These are phyloP conservation scores for Ilyonectria mors-panacis DNA, from an alignment of 2,329 filamentous ascomycete species.

Conservation along the genomic window DNA sequence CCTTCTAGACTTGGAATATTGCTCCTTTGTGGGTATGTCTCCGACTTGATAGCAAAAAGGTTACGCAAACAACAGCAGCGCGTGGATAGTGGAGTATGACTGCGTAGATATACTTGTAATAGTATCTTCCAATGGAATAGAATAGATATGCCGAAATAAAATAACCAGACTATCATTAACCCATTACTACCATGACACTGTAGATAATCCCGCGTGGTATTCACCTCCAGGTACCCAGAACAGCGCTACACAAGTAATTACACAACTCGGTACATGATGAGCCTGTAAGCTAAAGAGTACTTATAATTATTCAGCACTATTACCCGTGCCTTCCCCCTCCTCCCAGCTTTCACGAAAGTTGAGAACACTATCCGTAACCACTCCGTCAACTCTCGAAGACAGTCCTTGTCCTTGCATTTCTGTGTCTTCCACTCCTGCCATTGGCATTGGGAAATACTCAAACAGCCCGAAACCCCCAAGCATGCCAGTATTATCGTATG, in stretches of 20 bases:
- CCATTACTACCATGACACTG: neutral
- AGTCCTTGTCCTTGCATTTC: constrained; percentile 13
- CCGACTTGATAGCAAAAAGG: neutral
- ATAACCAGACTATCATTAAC: neutral
- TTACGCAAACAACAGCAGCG: neutral
- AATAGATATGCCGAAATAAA: neutral
- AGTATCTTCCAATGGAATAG: neutral
- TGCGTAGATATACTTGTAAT: neutral
- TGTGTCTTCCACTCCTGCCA: constrained; percentile 15
- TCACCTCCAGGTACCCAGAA: too few relatives aligned
- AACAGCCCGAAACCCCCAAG: constrained; percentile 23
- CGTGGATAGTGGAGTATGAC: neutral
- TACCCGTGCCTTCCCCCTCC: neutral
- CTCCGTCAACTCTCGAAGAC: constrained; percentile 17
- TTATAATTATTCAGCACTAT: neutral
- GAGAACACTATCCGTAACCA: constrained; percentile 34
- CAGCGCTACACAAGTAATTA: too few relatives aligned
- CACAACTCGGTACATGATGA: too few relatives aligned
- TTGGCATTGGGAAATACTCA: constrained; percentile 17
- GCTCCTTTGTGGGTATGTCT: neutral
- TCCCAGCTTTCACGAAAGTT: constrained; percentile 33
- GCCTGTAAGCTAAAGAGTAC: too few relatives aligned
- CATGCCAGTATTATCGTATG: constrained; percentile 16
- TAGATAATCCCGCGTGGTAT: too few relatives aligned
- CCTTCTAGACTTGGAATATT: neutral